Evolutionary conservation across 345 rosid genomes (phyloP), one percentile per base, ranked within the genome.

Genomic region (Citrus maxima): DNA sequence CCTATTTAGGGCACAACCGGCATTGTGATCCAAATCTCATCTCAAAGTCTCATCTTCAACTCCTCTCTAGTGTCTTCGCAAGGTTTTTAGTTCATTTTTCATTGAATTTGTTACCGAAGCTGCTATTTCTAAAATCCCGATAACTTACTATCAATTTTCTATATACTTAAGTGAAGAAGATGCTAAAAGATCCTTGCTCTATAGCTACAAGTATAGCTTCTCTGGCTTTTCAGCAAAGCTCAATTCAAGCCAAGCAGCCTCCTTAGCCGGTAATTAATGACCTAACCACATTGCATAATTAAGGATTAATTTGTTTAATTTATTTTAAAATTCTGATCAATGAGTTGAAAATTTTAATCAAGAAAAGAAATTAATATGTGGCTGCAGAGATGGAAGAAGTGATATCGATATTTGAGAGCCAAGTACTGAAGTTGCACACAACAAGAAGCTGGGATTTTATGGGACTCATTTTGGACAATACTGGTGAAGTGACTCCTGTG

Each of bases 401-500:
- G 22, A 77, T 91, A 63, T 88, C 93, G 37, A 86, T 89, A 70
- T 87, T 88, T 74, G 72, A 82, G 40, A 87, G 93, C 89, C 84
- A 64, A 67, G 80, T 74, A 62, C 77, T 86, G 75, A 80, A 89
- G 82, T 75, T 88, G 83, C 90, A 87, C 75, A 92, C 93, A 12
- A 88, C 96, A 55, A 92, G 93, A 84, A 90, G 93, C 80, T 92
- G 93, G 93, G 92, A 92, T 78, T 92, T 90, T 84, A 79, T 92
- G 84, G 93, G 88, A 73, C 91, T 92, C 75, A 79, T 83, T 34
- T 74, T 82, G 77, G 81, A 81, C 61, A 46, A 40, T 30, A 54
- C 35, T 10, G 49, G 37, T 16, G 66, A 55, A 67, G 46, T 13
- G 7, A 37, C 81, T 76, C 85, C 90, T 51, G 60, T 79, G 74